Percentiles rank a stretch among this genome's conserved stretches.
Evolutionary conservation across 148 eudicot genomes (phyloP).

Genomic region (Rhododendron kiyosumense): DNA sequence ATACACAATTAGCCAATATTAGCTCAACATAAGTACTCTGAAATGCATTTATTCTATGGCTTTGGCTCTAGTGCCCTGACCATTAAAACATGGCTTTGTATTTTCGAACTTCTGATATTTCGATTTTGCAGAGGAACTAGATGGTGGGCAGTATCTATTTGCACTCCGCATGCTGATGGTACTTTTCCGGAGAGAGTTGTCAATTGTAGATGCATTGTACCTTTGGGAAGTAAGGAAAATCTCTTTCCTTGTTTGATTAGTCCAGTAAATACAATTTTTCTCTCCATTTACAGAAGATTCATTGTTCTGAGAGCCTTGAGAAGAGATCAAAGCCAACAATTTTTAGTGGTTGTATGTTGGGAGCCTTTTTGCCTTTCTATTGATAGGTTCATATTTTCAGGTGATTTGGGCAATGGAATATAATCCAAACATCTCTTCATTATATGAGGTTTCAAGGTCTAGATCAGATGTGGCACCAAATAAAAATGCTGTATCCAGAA

Average conservation of each 20-base stretch:
- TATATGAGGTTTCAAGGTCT: conserved; percentile 40
- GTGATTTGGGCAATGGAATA: conserved; percentile 99
- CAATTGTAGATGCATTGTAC: conserved; percentile 75
- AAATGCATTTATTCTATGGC: background rate
- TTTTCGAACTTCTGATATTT: conserved; percentile 1
- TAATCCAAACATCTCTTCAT: conserved; percentile 70
- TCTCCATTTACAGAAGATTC: background rate
- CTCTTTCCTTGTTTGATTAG: background rate
- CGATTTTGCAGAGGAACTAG: conserved; percentile 67
- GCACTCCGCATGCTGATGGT: conserved; percentile 99
- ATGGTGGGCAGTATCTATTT: conserved; percentile 92
- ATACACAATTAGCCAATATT: background rate
- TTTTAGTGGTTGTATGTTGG: background rate
- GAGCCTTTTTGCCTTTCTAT: background rate
- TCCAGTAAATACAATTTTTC: background rate
- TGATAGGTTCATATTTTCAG: conserved; percentile 34
- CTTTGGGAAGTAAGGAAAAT: conserved; percentile 81
- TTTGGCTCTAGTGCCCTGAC: background rate
- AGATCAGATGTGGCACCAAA: conserved; percentile 25
- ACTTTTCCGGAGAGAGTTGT: conserved; percentile 88
- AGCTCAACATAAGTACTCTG: background rate
- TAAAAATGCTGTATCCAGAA: conserved; percentile 34
- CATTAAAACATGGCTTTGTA: background rate
- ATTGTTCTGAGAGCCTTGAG: background rate
- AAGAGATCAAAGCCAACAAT: background rate